Percentiles rank a stretch among this genome's conserved stretches.
These are phyloP conservation scores for Tulasnella calospora DNA, from an alignment of 768 basidiomycete species.

Conservation along the genomic window DNA sequence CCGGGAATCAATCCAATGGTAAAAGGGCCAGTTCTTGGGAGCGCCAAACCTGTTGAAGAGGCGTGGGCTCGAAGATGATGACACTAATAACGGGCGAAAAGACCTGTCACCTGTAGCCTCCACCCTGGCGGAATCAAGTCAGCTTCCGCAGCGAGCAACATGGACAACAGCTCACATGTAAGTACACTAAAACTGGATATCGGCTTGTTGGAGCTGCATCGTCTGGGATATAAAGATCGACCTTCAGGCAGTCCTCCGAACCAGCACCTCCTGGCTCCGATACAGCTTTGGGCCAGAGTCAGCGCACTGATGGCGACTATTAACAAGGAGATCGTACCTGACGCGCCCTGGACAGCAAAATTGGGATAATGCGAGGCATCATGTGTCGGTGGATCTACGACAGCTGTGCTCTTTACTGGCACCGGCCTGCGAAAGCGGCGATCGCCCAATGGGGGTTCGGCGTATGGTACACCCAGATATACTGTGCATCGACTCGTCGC, in stretches of 20 bases:
- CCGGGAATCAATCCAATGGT: constrained; percentile 58
- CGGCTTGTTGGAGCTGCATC: constrained; percentile 45
- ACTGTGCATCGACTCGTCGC: constrained; percentile 35
- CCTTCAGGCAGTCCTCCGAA: constrained; percentile 60
- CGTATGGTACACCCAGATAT: constrained; percentile 46
- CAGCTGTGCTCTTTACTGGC: constrained; percentile 44
- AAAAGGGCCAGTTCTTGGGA: constrained; percentile 45
- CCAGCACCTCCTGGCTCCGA: constrained; percentile 57
- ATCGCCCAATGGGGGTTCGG: constrained; percentile 39
- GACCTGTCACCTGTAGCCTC: constrained; percentile 21
- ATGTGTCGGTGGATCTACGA: constrained; percentile 39
- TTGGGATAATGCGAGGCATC: constrained; percentile 49
- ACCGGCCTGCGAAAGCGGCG: constrained; percentile 45
- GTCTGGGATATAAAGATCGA: constrained; percentile 57
- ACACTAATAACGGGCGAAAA: neutral
- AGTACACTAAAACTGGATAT: constrained; percentile 42
- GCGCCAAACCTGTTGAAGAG: constrained; percentile 15
- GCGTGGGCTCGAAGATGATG: neutral
- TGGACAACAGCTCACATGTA: constrained; percentile 34
- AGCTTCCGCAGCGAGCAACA: neutral
- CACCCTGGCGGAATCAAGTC: constrained; percentile 21
- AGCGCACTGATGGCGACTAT: neutral
- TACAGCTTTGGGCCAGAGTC: constrained; percentile 32
- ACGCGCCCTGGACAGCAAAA: constrained; percentile 58
- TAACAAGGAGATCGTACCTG: constrained; percentile 37